These are phyloP conservation scores for Aspergillus intermedius DNA, from an alignment of 2,329 filamentous ascomycete species.

Conservation along the genomic window DNA sequence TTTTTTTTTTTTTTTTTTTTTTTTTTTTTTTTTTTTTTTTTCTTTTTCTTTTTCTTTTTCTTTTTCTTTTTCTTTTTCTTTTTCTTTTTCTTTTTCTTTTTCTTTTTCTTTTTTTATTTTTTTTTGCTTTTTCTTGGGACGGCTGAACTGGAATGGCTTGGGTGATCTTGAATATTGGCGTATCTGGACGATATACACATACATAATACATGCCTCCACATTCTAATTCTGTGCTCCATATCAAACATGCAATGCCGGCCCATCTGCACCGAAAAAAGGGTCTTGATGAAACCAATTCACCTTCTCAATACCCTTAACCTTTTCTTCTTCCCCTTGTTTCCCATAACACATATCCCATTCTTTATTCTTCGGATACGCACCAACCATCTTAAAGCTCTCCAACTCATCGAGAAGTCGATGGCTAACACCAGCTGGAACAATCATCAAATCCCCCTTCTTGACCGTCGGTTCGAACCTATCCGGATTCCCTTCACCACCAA, in stretches of 20 bases:
- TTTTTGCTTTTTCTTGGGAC: no score
- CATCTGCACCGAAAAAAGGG: slow-evolving; percentile 53
- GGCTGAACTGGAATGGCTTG: no score
- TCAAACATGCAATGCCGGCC: slow-evolving; percentile 43
- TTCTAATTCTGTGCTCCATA: not conserved
- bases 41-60: no score
- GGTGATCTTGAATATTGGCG: no score
- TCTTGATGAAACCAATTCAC: slow-evolving; percentile 55
- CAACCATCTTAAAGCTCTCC: slow-evolving; percentile 57
- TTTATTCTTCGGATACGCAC: slow-evolving; percentile 53
- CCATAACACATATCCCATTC: slow-evolving; percentile 70
- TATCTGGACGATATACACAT: not conserved
- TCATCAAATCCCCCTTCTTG: slow-evolving; percentile 55
- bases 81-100: no score
- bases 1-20: no score
- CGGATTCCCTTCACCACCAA: slow-evolving; percentile 59
- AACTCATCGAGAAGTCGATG: slow-evolving; percentile 57
- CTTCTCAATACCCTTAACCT: slow-evolving; percentile 42
- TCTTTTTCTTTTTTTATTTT: no score
- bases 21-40: no score
- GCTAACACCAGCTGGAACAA: slow-evolving; percentile 60
- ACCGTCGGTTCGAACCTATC: slow-evolving; percentile 51
- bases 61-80: no score
- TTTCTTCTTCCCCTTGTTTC: slow-evolving; percentile 48
- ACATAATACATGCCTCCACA: no score